These are phyloP conservation scores for Vachellia pachyceras DNA, from an alignment of 306 rosid genomes.

Conservation along the genomic window DNA sequence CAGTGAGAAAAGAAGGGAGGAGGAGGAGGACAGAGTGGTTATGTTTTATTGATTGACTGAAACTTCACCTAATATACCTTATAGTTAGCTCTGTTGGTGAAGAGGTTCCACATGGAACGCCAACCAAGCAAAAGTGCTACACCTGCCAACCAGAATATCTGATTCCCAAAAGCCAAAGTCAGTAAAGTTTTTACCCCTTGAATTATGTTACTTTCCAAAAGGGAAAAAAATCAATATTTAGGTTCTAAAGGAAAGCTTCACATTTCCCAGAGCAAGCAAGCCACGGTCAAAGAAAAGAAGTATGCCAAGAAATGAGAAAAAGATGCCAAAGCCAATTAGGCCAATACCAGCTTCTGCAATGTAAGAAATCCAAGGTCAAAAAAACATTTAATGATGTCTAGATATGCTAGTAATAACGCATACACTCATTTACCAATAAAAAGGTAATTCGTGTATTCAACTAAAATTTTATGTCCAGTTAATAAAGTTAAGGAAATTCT, in stretches of 20 bases:
- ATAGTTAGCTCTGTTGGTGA: constrained; percentile 69
- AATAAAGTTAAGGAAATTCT: background rate
- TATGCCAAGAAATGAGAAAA: constrained; percentile 78
- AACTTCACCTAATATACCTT: constrained; percentile 55
- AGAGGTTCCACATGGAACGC: constrained; percentile 70
- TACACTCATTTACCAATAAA: background rate
- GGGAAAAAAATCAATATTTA: background rate
- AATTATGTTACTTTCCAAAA: background rate
- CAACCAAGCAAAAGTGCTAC: constrained; percentile 89
- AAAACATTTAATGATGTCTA: constrained; percentile 15
- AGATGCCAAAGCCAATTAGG: constrained; percentile 82
- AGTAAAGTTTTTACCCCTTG: background rate
- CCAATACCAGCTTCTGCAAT: constrained; percentile 89
- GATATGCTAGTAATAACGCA: background rate
- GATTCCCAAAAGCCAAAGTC: constrained; percentile 35
- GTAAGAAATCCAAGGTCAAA: constrained; percentile 29
- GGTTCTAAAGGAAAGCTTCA: constrained; percentile 47
- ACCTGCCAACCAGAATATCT: constrained; percentile 87
- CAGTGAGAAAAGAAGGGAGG: background rate
- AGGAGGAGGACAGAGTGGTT: background rate
- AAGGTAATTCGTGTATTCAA: background rate
- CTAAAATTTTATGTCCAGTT: background rate
- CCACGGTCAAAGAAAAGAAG: constrained; percentile 91
- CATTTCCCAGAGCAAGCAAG: constrained; percentile 90
- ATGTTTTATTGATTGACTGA: constrained; percentile 8